Percentiles rank a stretch among this genome's conserved stretches.
Conservation (phyloP, 768 basidiomycete species). For the Lactarius pseudohatsudake region DNA sequence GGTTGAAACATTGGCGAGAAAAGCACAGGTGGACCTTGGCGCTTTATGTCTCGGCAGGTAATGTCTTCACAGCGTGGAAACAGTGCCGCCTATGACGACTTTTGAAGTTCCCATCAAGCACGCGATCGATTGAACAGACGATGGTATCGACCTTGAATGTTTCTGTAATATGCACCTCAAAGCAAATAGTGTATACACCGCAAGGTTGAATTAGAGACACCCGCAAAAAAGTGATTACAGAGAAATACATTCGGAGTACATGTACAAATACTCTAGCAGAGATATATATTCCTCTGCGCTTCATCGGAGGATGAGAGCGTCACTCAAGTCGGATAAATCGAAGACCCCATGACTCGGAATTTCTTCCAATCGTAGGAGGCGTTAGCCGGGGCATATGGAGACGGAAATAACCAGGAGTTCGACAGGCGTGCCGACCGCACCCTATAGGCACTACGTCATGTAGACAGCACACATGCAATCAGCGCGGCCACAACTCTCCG, state of each 20-base stretch:
- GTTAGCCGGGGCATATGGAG: background rate
- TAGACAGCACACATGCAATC: background rate
- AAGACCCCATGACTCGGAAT: background rate
- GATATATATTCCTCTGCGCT: background rate
- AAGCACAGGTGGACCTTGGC: background rate
- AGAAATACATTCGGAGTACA: background rate
- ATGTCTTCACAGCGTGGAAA: background rate
- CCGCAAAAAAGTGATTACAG: background rate
- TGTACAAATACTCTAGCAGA: background rate
- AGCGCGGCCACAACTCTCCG: no score
- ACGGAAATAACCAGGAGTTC: background rate
- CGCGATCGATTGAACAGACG: constrained; percentile 5
- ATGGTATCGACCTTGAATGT: background rate
- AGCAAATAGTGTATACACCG: background rate
- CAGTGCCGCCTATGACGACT: background rate
- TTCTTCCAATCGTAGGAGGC: background rate
- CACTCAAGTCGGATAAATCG: background rate
- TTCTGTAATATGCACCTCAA: background rate
- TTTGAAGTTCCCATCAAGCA: background rate
- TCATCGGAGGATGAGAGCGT: background rate
- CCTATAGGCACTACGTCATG: background rate
- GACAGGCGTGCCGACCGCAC: constrained; percentile 2
- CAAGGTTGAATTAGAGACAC: background rate
- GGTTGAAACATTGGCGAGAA: background rate
- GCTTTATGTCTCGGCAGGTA: background rate